phyloP scores from a whole-genome alignment of 2,329 filamentous ascomycete genomes.

The Zarea fungicola region DNA sequence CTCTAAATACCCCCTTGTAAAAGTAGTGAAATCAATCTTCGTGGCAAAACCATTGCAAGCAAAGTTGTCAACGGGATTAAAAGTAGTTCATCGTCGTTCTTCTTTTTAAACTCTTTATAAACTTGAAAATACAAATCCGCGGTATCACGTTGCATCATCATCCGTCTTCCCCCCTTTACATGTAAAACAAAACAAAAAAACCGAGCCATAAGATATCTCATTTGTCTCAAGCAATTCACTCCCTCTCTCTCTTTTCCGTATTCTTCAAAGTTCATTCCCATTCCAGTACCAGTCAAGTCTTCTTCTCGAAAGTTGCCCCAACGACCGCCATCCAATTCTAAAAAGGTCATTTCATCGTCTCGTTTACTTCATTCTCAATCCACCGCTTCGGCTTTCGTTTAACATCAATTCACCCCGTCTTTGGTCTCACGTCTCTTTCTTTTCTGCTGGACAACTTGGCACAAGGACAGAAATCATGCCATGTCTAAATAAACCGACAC shows the following conservation, averaged over 20 bases:
- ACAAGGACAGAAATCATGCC: not conserved
- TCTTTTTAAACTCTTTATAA: not conserved
- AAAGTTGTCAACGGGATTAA: too few relatives aligned
- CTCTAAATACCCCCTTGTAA: too few relatives aligned
- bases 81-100: not conserved
- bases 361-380: too few relatives aligned
- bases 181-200: not conserved
- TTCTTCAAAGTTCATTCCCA: not conserved
- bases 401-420: not conserved
- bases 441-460: not conserved
- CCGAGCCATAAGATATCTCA: slow-evolving; percentile 3
- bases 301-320: too few relatives aligned
- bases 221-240: not conserved
- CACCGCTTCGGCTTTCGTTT: not conserved
- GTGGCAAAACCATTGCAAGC: too few relatives aligned
- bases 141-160: too few relatives aligned
- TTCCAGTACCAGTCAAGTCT: too few relatives aligned
- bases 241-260: not conserved
- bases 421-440: not conserved
- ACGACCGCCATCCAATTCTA: not conserved
- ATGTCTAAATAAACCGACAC: slow-evolving; percentile 10
- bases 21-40: too few relatives aligned
- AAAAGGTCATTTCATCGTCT: slow-evolving; percentile 7
- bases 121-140: not conserved
- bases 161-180: not conserved